Evolutionary conservation across 2,329 filamentous ascomycete species (phyloP).

Genomic region (Fusarium torulosum): DNA sequence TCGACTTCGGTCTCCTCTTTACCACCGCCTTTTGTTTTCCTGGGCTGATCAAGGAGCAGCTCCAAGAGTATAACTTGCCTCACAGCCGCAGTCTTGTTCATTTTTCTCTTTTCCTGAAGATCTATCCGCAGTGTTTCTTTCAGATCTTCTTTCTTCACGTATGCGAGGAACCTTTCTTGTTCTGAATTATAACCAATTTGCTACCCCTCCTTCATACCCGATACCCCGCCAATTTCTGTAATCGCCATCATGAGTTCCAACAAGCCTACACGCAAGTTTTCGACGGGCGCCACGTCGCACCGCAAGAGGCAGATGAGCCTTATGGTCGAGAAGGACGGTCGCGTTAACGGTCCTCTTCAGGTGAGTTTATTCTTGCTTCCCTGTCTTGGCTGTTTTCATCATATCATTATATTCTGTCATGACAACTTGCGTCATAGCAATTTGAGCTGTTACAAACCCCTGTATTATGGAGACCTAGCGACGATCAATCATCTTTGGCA

Average conservation of each 20-base stretch:
- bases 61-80: constrained; percentile 43
- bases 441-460: background rate
- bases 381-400: background rate
- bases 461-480: constrained; percentile 6
- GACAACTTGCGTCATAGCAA: constrained; percentile 37
- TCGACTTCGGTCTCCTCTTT: constrained; percentile 43
- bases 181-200: constrained; percentile 4
- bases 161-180: constrained; percentile 11
- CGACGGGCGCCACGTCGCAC: constrained; percentile 59
- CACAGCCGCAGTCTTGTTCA: constrained; percentile 24
- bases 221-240: constrained; percentile 28
- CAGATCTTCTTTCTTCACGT: constrained; percentile 15
- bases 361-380: constrained; percentile 50
- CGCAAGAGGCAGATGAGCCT: constrained; percentile 62
- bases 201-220: constrained; percentile 26
- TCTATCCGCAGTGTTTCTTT: constrained; percentile 22
- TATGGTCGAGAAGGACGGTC: constrained; percentile 57
- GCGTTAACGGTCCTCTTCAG: constrained; percentile 61
- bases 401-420: constrained; percentile 23
- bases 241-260: constrained; percentile 47
- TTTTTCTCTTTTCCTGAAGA: constrained; percentile 22
- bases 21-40: constrained; percentile 47
- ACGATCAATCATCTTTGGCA: background rate
- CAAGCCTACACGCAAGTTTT: constrained; percentile 56
- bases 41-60: constrained; percentile 42